Evolutionary conservation across 2,329 filamentous ascomycete genomes (phyloP), one percentile per base, ranked within the genome.

Genomic region (Lithohypha guttulata): DNA sequence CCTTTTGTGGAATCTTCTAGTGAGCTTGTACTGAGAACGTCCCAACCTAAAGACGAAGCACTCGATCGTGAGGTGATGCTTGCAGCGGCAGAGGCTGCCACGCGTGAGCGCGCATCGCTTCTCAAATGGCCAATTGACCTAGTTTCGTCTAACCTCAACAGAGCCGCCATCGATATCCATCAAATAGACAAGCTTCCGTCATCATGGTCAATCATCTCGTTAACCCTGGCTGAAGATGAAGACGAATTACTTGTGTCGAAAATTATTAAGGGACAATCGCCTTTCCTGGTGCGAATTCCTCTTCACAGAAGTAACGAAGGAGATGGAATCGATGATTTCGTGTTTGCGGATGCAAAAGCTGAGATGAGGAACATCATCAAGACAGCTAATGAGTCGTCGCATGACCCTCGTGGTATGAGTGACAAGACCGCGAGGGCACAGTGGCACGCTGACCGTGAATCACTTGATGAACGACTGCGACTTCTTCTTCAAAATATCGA

Each of bases 161-260:
- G 10, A 14, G 3, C 11, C 9, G 27, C 26, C 9, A 22, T 30
- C 6, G 18, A 9, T 51, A 71, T 95, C 35, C 83, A 95, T 53
- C 81, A 89, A 34, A 77, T 98, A 4, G 10, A 33, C 4, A 15
- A 27, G 11, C 21, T 42, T 4, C 93, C 91, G 0, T 63, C 68
- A 26, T 68, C 71, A 5, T 98, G 91, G 91, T 85, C 78, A 32
- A 81, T 87, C 1, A 66, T 98, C 7, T 96, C 87, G 0, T 65
- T 98, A 30, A 82, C 82, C 0, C 62, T 98, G 11, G 91, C 82
- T 53, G 83, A 93, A 38, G 80, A 79, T 49, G 74, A 71, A 26
- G 81, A 84, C 39, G 91, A 96, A 55, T 72, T 98, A 3, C 86
- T 84, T 50, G 79, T 96, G 46, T 87, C 84, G n/a, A 85, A 85